Conservation (phyloP, 345 rosid genomes). For the Streptanthus diversifolius region DNA sequence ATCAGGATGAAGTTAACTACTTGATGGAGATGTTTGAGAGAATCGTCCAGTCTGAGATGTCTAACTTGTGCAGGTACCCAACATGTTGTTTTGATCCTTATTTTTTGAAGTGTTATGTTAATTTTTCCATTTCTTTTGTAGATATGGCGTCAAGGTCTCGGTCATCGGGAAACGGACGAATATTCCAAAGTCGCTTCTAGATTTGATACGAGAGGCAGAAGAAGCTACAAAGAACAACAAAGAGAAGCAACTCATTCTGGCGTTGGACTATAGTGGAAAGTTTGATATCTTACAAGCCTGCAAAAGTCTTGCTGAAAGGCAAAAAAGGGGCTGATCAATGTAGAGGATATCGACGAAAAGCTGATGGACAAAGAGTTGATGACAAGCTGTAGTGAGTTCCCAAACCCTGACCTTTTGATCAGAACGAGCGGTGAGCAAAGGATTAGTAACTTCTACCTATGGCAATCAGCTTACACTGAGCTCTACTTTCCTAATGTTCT, state of each 20-base stretch:
- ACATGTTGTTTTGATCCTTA: not conserved
- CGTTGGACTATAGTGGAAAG: constrained; percentile 62
- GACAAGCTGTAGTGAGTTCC: constrained; percentile 49
- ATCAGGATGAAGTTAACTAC: constrained; percentile 58
- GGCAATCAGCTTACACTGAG: constrained; percentile 73
- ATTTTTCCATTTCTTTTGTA: not conserved
- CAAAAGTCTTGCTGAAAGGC: constrained; percentile 46
- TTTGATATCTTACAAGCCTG: constrained; percentile 57
- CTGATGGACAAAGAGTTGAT: constrained; percentile 52
- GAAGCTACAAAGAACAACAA: constrained; percentile 41
- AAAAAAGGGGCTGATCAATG: constrained; percentile 39
- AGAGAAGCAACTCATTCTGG: constrained; percentile 48
- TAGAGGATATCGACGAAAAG: constrained; percentile 47
- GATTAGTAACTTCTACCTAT: constrained; percentile 63
- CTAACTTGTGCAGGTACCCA: constrained; percentile 42
- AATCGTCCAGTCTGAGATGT: constrained; percentile 37
- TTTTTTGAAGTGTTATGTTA: not conserved
- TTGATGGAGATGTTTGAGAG: constrained; percentile 60
- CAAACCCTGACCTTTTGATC: constrained; percentile 57
- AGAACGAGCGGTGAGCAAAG: constrained; percentile 67
- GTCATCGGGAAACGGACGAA: constrained; percentile 49
- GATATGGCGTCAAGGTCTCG: constrained; percentile 39
- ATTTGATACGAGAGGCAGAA: constrained; percentile 35
- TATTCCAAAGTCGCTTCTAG: constrained; percentile 39
- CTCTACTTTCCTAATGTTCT: constrained; percentile 48